Conservation (phyloP, 345 rosid genomes). For the Excoecaria cochinchinensis region DNA sequence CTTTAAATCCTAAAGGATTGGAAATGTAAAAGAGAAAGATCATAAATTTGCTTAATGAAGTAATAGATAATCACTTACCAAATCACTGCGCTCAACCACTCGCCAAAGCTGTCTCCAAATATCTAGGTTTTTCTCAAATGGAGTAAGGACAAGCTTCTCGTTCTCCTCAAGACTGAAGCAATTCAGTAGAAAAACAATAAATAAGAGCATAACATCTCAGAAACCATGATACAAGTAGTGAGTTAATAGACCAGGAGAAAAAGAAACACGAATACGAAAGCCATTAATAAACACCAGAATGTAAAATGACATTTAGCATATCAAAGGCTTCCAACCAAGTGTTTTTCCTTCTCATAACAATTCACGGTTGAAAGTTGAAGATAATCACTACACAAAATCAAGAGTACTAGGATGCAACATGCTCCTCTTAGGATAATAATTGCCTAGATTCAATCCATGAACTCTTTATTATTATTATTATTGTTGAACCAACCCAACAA, state of each 20-base stretch:
- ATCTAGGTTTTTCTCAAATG: conserved; percentile 95
- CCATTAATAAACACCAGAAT: background rate
- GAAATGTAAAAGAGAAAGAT: background rate
- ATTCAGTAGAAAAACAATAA: conserved; percentile 12
- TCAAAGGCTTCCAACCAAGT: background rate
- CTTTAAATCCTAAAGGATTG: background rate
- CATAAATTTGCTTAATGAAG: background rate
- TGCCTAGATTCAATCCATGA: too few relatives aligned
- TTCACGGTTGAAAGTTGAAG: background rate
- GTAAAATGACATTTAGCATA: background rate
- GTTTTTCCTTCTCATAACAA: background rate
- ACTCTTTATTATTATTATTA: too few relatives aligned
- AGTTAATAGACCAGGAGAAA: background rate
- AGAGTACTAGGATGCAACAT: too few relatives aligned
- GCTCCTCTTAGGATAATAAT: too few relatives aligned
- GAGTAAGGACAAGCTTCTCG: conserved; percentile 86
- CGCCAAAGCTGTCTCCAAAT: conserved; percentile 99
- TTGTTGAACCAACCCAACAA: too few relatives aligned
- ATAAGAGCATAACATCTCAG: background rate
- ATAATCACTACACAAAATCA: background rate
- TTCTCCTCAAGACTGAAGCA: conserved; percentile 83
- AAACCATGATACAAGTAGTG: background rate
- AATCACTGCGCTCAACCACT: conserved; percentile 91
- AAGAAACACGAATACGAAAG: background rate
- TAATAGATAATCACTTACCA: conserved; percentile 46